phyloP scores from a whole-genome alignment of 202 grass and related monocot species.

The Brachypodium distachyon region DNA sequence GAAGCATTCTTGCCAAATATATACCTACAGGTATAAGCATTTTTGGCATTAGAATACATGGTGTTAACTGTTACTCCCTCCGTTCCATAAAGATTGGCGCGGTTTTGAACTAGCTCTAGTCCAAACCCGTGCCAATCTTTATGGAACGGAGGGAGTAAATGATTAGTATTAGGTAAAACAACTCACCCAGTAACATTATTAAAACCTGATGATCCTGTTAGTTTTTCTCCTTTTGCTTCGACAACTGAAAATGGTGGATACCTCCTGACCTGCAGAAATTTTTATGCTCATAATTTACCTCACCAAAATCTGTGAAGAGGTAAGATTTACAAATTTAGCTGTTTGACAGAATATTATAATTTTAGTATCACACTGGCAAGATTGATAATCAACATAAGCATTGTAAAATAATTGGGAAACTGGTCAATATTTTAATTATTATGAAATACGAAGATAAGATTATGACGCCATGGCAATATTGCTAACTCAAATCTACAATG shows the following conservation, averaged over 20 bases:
- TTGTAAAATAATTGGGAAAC: background rate
- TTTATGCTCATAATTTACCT: background rate
- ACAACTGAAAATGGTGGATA: slow-evolving; percentile 68
- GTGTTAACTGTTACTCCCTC: background rate
- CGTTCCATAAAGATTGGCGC: too few relatives aligned
- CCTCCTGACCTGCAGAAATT: slow-evolving; percentile 56
- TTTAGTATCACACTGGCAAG: background rate
- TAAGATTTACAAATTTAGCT: background rate
- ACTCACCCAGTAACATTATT: slow-evolving; percentile 84
- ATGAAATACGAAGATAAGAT: background rate
- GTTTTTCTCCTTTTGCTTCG: slow-evolving; percentile 87
- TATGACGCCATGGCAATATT: background rate
- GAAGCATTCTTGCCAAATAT: slow-evolving; percentile 92
- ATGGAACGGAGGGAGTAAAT: too few relatives aligned
- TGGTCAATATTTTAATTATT: background rate
- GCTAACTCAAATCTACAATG: background rate
- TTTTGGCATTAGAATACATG: background rate
- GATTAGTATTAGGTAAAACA: background rate
- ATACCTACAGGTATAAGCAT: slow-evolving; percentile 46
- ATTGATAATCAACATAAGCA: background rate
- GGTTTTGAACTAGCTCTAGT: too few relatives aligned
- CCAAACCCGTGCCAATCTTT: too few relatives aligned
- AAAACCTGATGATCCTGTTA: slow-evolving; percentile 89
- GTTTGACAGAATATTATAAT: background rate
- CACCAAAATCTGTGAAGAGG: background rate